Conservation (phyloP, 108 stramenopile species). For the Cyclostephanos invisitatus region DNA sequence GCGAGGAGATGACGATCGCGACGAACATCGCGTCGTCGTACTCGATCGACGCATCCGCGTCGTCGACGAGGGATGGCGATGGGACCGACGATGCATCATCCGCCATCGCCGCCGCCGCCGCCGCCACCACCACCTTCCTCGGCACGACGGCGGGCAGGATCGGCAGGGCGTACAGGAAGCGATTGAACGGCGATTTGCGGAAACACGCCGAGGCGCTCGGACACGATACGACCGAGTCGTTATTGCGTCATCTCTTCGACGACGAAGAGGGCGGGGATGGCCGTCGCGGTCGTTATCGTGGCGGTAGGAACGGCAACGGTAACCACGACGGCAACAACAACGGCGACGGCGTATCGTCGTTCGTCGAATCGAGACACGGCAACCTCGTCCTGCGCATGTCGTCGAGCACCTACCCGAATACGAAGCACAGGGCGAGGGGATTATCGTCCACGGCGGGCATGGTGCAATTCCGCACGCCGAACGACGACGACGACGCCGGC, state of each 20-base stretch:
- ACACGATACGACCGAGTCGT: conserved; percentile 51
- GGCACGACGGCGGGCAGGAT: conserved; percentile 28
- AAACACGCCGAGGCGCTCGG: conserved; percentile 64
- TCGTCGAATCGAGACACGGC: conserved; percentile 41
- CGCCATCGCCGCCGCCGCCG: conserved; percentile 17
- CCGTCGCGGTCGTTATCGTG: too few relatives aligned
- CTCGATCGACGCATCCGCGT: too few relatives aligned
- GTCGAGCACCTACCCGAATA: conserved; percentile 23
- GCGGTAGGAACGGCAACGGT: too few relatives aligned
- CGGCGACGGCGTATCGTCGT: conserved; percentile 21
- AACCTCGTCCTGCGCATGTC: conserved; percentile 56
- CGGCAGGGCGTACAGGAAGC: conserved; percentile 37
- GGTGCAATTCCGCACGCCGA: conserved; percentile 57
- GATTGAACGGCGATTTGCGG: conserved; percentile 51
- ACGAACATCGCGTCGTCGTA: neutral
- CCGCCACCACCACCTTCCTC: neutral
- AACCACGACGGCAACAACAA: conserved; percentile 54
- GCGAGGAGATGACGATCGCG: conserved; percentile 25
- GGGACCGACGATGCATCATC: too few relatives aligned
- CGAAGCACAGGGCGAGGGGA: conserved; percentile 62
- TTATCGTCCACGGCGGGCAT: conserved; percentile 56
- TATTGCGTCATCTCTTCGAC: conserved; percentile 63
- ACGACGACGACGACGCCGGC: conserved; percentile 33
- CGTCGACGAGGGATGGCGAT: neutral
- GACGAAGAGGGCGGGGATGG: conserved; percentile 53